Conservation (phyloP, 2,329 filamentous ascomycete species). For the Fusarium nelsonii region DNA sequence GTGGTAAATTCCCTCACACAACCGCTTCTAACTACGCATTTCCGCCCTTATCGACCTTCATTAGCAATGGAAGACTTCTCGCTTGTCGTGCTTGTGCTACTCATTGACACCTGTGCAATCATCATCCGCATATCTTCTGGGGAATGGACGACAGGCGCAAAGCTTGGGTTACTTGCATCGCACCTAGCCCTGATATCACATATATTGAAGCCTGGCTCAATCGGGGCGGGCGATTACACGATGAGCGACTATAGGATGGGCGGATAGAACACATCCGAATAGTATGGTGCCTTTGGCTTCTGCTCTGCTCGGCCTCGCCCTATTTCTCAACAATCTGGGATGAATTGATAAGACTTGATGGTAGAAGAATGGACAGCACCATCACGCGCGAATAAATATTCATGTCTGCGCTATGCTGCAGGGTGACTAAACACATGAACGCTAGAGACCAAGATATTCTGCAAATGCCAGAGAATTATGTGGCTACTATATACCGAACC, state of each 20-base stretch:
- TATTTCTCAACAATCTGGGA: not conserved
- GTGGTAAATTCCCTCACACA: no score
- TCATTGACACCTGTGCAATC: not conserved
- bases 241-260: not conserved
- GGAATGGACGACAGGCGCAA: not conserved
- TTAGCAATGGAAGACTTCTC: not conserved
- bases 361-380: no score
- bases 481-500: no score
- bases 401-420: no score
- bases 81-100: not conserved
- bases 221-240: no score
- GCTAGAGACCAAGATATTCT: no score
- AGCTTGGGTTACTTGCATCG: not conserved
- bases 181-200: not conserved
- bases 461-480: no score
- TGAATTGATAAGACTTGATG: not conserved
- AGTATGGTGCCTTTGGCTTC: accelerated
- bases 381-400: no score
- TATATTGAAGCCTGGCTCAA: not conserved
- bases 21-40: not conserved
- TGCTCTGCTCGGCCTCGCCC: accelerated
- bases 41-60: not conserved
- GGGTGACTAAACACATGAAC: no score
- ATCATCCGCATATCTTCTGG: not conserved
- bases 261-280: accelerated